Conservation (phyloP, 2,329 filamentous ascomycete species). For the Trichoderma asperellum region DNA sequence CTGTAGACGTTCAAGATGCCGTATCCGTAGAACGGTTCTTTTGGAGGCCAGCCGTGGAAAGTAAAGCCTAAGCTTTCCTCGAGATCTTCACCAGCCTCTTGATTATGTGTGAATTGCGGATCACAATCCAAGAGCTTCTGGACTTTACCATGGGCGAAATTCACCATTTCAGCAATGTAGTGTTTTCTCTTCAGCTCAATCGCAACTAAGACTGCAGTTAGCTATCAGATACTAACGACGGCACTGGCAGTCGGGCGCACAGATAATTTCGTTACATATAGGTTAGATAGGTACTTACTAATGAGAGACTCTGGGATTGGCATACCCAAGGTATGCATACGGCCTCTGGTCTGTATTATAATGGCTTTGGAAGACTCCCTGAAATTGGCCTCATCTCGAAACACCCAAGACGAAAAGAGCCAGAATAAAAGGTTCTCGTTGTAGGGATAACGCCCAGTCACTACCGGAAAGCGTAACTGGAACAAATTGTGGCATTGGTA, state of each 20-base stretch:
- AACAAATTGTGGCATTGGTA: slow-evolving; percentile 49
- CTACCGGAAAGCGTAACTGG: background rate
- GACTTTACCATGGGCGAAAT: background rate
- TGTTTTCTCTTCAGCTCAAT: background rate
- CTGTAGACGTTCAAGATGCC: background rate
- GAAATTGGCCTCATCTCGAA: slow-evolving; percentile 5
- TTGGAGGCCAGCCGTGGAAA: background rate
- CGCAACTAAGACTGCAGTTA: background rate
- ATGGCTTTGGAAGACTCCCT: background rate
- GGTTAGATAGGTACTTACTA: background rate
- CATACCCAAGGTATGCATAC: slow-evolving; percentile 3
- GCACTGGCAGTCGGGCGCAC: background rate
- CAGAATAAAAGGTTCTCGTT: background rate
- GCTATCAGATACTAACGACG: background rate
- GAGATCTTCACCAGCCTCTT: background rate
- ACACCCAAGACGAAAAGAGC: slow-evolving; percentile 12
- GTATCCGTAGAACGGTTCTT: background rate
- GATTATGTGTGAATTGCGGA: background rate
- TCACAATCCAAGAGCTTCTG: background rate
- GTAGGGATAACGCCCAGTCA: background rate
- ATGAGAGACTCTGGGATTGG: slow-evolving; percentile 10
- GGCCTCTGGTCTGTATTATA: slow-evolving; percentile 8
- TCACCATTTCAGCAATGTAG: background rate
- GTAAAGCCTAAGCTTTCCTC: background rate
- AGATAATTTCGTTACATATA: background rate